Conservation (phyloP, 352 stramenopile species). For the Peronospora tabacina region DNA sequence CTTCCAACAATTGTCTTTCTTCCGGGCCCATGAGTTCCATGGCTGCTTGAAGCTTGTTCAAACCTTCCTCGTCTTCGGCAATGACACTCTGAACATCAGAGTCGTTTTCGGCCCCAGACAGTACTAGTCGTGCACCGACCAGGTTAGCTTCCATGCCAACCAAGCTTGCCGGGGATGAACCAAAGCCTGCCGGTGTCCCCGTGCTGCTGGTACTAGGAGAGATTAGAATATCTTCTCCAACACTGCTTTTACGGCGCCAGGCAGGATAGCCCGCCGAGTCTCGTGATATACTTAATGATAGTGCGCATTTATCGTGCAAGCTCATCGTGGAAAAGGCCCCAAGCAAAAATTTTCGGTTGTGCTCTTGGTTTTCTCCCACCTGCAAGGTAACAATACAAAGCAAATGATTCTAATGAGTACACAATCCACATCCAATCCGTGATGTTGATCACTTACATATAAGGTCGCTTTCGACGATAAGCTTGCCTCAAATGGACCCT, state of each 20-base stretch:
- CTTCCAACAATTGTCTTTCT: conserved; percentile 77
- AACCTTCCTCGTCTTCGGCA: conserved; percentile 63
- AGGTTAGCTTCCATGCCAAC: conserved; percentile 24
- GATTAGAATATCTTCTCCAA: conserved; percentile 40
- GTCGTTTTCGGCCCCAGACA: conserved; percentile 45
- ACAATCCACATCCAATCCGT: not conserved
- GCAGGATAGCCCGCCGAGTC: conserved; percentile 29
- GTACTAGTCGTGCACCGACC: conserved; percentile 15
- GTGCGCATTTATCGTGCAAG: conserved; percentile 80
- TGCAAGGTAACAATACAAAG: conserved; percentile 17
- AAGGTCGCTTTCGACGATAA: conserved; percentile 29
- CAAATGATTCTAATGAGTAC: conserved; percentile 2
- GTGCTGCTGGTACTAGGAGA: conserved; percentile 24
- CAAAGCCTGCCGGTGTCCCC: conserved; percentile 21
- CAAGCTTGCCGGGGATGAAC: conserved; percentile 22
- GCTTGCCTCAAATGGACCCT: conserved; percentile 25
- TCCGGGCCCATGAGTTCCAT: conserved; percentile 85
- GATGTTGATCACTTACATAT: conserved; percentile 35
- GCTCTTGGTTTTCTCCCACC: conserved; percentile 64
- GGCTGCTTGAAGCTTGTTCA: conserved; percentile 67
- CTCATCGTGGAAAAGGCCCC: conserved; percentile 85
- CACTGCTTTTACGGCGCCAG: conserved; percentile 45
- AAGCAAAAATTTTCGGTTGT: conserved; percentile 78
- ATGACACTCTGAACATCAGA: conserved; percentile 81
- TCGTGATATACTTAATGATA: conserved; percentile 75